These are phyloP conservation scores for Hypoxylon crocopeplum DNA, from an alignment of 495 filamentous ascomycete species.

Conservation along the genomic window DNA sequence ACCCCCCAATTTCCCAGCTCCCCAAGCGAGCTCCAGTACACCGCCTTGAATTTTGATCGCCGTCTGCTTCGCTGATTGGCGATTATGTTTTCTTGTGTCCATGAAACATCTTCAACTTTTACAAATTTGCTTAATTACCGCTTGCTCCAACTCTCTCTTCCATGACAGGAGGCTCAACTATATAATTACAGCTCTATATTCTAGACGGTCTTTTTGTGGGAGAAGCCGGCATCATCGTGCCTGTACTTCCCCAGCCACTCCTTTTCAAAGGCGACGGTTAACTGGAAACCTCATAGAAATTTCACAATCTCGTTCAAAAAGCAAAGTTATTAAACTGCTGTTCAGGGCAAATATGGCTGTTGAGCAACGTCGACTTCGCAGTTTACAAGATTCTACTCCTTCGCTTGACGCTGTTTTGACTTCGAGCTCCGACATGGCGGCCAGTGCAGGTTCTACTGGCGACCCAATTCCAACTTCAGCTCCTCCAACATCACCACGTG, in stretches of 20 bases:
- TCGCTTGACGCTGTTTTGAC: slow-evolving; percentile 45
- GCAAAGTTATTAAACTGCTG: slow-evolving; percentile 21
- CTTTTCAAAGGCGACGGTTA: slow-evolving; percentile 32
- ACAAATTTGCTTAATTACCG: slow-evolving; percentile 40
- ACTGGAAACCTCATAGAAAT: slow-evolving; percentile 15
- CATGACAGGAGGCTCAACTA: slow-evolving; percentile 33
- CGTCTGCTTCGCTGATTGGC: slow-evolving; percentile 32
- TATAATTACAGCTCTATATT: slow-evolving; percentile 35
- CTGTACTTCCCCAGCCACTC: slow-evolving; percentile 34
- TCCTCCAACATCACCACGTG: slow-evolving; percentile 21
- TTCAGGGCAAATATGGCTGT: slow-evolving; percentile 32
- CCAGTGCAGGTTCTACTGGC: slow-evolving; percentile 1
- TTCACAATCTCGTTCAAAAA: slow-evolving; percentile 25
- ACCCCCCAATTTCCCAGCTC: slow-evolving; percentile 39
- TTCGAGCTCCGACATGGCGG: slow-evolving; percentile 27
- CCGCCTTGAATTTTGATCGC: slow-evolving; percentile 41
- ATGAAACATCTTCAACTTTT: slow-evolving; percentile 42
- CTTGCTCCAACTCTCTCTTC: slow-evolving; percentile 37
- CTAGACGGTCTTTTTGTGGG: slow-evolving; percentile 32
- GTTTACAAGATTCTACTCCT: slow-evolving; percentile 32
- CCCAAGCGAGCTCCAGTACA: slow-evolving; percentile 37
- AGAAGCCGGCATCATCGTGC: slow-evolving; percentile 32
- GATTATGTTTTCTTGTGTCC: slow-evolving; percentile 39
- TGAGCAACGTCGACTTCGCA: slow-evolving; percentile 32
- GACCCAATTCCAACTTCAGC: slow-evolving; percentile 24